A percentile compares a stretch with the other conserved stretches of the same genome.
These are phyloP conservation scores for Amanita rubescens DNA, from an alignment of 768 basidiomycete genomes.

Conservation along the genomic window DNA sequence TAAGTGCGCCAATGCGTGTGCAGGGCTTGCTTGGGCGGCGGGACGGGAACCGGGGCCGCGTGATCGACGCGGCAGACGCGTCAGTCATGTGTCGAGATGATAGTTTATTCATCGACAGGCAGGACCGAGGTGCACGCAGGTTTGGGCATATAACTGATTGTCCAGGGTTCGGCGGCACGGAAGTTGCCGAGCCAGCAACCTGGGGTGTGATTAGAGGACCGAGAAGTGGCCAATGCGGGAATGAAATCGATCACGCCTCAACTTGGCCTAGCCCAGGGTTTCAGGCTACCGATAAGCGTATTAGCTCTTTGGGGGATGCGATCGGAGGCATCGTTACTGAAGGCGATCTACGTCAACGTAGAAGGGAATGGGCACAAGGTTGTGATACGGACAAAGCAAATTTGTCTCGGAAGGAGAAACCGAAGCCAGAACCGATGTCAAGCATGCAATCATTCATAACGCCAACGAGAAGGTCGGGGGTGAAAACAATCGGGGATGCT, in stretches of 20 bases:
- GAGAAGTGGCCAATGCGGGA: neutral
- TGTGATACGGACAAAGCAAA: neutral
- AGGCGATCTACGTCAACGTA: neutral
- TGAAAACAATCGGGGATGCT: neutral
- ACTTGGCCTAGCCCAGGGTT: neutral
- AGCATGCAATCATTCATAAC: neutral
- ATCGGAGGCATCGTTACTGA: neutral
- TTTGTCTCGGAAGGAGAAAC: neutral
- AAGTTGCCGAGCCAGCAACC: neutral
- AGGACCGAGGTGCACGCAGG: neutral
- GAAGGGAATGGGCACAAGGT: neutral
- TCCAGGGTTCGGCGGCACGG: neutral
- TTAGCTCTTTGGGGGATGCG: neutral
- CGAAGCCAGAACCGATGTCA: neutral
- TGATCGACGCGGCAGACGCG: neutral
- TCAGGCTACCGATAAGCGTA: neutral
- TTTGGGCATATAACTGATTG: neutral
- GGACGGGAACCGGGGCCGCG: neutral
- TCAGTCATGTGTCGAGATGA: neutral
- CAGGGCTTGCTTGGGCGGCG: no score
- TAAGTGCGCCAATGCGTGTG: constrained; percentile 20
- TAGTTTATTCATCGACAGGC: neutral
- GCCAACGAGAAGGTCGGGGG: neutral
- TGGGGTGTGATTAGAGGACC: neutral
- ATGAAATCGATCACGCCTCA: neutral